These are phyloP conservation scores for Lophiotrema nucula DNA, from an alignment of 495 filamentous ascomycete genomes.

Conservation along the genomic window DNA sequence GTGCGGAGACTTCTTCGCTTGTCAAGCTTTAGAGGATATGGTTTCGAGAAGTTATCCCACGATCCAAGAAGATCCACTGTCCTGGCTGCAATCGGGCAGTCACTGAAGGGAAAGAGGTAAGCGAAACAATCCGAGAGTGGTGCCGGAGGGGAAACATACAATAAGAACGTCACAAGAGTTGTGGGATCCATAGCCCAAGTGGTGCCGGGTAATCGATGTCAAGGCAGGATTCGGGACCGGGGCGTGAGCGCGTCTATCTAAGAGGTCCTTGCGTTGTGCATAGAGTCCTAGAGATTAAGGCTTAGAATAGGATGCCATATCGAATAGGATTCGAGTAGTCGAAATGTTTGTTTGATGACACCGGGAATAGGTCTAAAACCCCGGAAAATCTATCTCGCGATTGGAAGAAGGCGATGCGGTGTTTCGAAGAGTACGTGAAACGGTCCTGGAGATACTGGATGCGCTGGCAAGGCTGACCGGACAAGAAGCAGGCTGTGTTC, in stretches of 20 bases:
- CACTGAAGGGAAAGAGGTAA: slow-evolving; percentile 43
- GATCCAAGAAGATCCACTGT: slow-evolving; percentile 82
- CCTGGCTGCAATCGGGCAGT: slow-evolving; percentile 62
- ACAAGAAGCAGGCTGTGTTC: neutral
- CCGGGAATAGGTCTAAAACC: too few relatives aligned
- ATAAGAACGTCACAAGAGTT: slow-evolving; percentile 42
- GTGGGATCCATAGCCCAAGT: slow-evolving; percentile 36
- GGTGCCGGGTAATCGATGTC: slow-evolving; percentile 6
- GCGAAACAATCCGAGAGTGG: neutral
- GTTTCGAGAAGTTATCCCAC: slow-evolving; percentile 84
- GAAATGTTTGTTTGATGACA: slow-evolving; percentile 20
- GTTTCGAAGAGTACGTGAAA: slow-evolving; percentile 10
- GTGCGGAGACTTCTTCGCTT: slow-evolving; percentile 63
- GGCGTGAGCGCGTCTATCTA: neutral
- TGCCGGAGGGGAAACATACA: slow-evolving; percentile 29
- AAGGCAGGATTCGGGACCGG: slow-evolving; percentile 3
- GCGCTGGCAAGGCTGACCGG: slow-evolving; percentile 13
- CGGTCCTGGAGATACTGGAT: neutral
- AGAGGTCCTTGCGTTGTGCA: slow-evolving; percentile 13
- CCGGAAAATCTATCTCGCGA: too few relatives aligned
- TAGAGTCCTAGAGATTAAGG: slow-evolving; percentile 2
- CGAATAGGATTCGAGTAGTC: neutral
- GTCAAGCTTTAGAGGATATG: slow-evolving; percentile 79
- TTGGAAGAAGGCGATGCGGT: too few relatives aligned
- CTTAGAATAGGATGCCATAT: slow-evolving; percentile 16